These are phyloP conservation scores for Deakozyma indianensis DNA, from an alignment of 805 yeast species.

Conservation along the genomic window DNA sequence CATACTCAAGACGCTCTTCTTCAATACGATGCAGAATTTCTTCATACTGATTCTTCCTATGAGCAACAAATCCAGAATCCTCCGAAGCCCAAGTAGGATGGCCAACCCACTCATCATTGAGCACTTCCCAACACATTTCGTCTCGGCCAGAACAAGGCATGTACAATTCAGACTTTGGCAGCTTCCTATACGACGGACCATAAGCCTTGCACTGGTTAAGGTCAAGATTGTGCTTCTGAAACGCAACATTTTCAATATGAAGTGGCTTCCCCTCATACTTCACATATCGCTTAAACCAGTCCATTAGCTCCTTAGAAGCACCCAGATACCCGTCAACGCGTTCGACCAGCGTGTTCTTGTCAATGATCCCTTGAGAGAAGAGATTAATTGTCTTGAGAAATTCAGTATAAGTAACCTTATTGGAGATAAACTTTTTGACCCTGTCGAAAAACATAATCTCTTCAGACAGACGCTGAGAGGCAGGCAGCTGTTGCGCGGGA, in stretches of 20 bases:
- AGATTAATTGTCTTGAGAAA: constrained; percentile 78
- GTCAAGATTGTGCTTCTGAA: constrained; percentile 84
- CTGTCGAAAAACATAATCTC: constrained; percentile 86
- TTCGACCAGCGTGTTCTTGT: constrained; percentile 64
- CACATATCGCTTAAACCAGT: constrained; percentile 87
- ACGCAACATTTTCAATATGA: constrained; percentile 72
- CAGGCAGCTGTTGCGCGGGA: not conserved
- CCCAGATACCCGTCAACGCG: constrained; percentile 81
- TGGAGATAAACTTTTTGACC: constrained; percentile 76
- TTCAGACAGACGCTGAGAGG: constrained; percentile 28
- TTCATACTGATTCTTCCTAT: constrained; percentile 94
- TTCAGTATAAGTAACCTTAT: constrained; percentile 82
- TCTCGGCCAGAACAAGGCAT: constrained; percentile 98
- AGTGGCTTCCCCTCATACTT: constrained; percentile 78
- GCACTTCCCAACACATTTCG: constrained; percentile 97
- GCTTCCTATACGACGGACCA: constrained; percentile 86
- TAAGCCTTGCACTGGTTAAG: constrained; percentile 81
- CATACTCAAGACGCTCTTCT: constrained; percentile 96
- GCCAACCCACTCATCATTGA: constrained; percentile 98
- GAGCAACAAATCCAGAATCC: constrained; percentile 98
- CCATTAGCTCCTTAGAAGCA: constrained; percentile 57
- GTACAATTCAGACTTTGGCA: constrained; percentile 86
- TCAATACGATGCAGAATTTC: constrained; percentile 90
- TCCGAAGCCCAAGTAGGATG: constrained; percentile 99
- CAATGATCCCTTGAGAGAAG: constrained; percentile 83